Evolutionary conservation across 2,329 filamentous ascomycete species (phyloP).

Genomic region (Cladosporium sp.): DNA sequence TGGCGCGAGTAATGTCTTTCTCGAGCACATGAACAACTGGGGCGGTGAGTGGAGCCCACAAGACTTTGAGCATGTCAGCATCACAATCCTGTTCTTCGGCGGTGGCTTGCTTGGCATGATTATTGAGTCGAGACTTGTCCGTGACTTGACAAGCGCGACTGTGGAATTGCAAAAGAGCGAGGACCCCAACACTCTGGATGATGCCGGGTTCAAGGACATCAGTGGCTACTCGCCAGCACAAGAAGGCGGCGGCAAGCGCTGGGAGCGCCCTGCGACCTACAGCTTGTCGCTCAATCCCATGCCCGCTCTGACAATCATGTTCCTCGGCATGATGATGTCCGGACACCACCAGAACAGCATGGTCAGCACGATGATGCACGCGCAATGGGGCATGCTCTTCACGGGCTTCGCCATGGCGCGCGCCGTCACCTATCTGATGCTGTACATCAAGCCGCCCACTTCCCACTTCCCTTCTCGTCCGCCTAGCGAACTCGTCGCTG

Average conservation of each 20-base stretch:
- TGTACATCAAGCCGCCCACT: conserved; percentile 73
- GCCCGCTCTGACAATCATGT: conserved; percentile 75
- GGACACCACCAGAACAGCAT: conserved; percentile 79
- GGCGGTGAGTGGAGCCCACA: conserved; percentile 66
- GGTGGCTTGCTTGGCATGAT: conserved; percentile 61
- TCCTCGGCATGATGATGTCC: conserved; percentile 92
- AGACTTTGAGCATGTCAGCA: conserved; percentile 87
- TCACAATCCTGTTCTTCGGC: conserved; percentile 88
- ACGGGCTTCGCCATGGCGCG: conserved; percentile 74
- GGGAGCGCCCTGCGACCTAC: conserved; percentile 60
- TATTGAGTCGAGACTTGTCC: conserved; percentile 45
- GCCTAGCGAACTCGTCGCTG: conserved; percentile 78
- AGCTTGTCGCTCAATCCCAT: conserved; percentile 78
- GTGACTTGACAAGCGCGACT: conserved; percentile 55
- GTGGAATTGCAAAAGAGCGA: conserved; percentile 38
- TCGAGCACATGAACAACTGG: conserved; percentile 76
- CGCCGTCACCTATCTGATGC: conserved; percentile 68
- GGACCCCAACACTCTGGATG: conserved; percentile 9
- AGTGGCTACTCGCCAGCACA: conserved; percentile 1
- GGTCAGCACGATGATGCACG: conserved; percentile 86
- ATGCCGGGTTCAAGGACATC: background rate
- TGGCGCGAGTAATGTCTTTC: conserved; percentile 81
- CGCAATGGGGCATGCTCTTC: conserved; percentile 85
- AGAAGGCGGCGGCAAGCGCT: conserved; percentile 35
- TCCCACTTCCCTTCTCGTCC: conserved; percentile 77